A percentile compares a stretch with the other conserved stretches of the same genome.
phyloP scores from a whole-genome alignment of 768 basidiomycete species.

The Termitomyces heimii region DNA sequence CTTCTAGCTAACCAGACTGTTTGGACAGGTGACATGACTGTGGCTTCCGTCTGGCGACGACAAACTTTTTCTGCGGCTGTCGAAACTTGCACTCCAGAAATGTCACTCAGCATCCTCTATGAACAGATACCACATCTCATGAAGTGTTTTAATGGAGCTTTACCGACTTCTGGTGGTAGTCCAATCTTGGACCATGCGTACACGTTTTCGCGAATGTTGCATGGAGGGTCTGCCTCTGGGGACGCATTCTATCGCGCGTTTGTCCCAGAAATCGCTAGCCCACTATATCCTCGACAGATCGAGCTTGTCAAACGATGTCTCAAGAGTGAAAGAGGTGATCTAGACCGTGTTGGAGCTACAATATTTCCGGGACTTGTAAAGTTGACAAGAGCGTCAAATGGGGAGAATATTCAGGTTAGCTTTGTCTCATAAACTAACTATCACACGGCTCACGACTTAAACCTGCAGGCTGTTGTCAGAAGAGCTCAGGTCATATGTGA shows the following conservation, averaged over 20 bases:
- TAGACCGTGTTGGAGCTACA: slow-evolving; percentile 74
- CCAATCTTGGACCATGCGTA: slow-evolving; percentile 70
- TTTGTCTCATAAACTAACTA: slow-evolving; percentile 1
- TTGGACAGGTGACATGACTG: slow-evolving; percentile 71
- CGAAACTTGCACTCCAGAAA: slow-evolving; percentile 66
- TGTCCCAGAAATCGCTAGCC: slow-evolving; percentile 74
- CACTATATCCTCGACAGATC: slow-evolving; percentile 71
- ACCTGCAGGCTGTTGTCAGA: slow-evolving; percentile 59
- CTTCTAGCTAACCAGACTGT: slow-evolving; percentile 3
- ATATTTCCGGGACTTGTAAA: slow-evolving; percentile 89
- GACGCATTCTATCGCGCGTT: slow-evolving; percentile 86
- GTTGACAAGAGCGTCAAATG: slow-evolving; percentile 42
- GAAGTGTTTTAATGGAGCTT: slow-evolving; percentile 38
- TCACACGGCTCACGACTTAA: not conserved
- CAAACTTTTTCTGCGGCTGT: slow-evolving; percentile 89
- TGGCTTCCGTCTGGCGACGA: slow-evolving; percentile 86
- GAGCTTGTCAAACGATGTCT: slow-evolving; percentile 82
- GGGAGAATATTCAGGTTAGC: slow-evolving; percentile 47
- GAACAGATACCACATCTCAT: slow-evolving; percentile 70
- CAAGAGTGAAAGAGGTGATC: slow-evolving; percentile 66
- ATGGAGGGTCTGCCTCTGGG: slow-evolving; percentile 52
- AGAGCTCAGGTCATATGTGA: slow-evolving; percentile 86
- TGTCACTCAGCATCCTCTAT: slow-evolving; percentile 57
- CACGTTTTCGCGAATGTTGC: slow-evolving; percentile 81
- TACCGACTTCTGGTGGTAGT: slow-evolving; percentile 39